phyloP scores from a whole-genome alignment of 371 early-diverging fungal genomes.

The Syncephalastrum racemosum region DNA sequence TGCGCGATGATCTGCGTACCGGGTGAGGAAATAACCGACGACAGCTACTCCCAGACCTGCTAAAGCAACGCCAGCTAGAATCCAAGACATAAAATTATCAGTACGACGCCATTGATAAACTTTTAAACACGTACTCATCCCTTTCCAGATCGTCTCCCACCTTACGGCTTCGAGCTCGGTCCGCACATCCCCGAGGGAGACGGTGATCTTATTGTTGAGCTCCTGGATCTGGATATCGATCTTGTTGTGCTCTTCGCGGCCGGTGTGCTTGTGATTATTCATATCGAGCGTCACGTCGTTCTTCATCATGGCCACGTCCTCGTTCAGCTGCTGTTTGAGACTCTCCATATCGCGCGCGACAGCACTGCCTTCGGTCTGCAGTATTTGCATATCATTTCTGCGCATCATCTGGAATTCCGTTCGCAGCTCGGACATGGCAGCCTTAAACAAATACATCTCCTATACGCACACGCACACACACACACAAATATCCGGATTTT shows the following conservation, averaged over 20 bases:
- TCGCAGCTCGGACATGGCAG: constrained; percentile 77
- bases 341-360: constrained; percentile 78
- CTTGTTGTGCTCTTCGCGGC: constrained; percentile 71
- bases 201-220: constrained; percentile 79
- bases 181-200: constrained; percentile 76
- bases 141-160: constrained; percentile 73
- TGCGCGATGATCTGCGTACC: constrained; percentile 19
- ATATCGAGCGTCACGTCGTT: constrained; percentile 85
- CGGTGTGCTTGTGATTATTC: constrained; percentile 84
- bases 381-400: constrained; percentile 76
- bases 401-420: constrained; percentile 83
- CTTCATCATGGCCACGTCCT: constrained; percentile 74
- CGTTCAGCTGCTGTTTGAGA: constrained; percentile 69
- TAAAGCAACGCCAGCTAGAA: constrained; percentile 31
- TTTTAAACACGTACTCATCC: constrained; percentile 38
- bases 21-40: constrained; percentile 36
- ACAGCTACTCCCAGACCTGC: constrained; percentile 38
- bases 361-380: constrained; percentile 69
- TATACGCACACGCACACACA: constrained; percentile 4
- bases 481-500: too few relatives aligned
- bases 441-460: constrained; percentile 70
- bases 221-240: constrained; percentile 82
- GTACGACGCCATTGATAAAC: not conserved
- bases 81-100: not conserved
- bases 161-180: constrained; percentile 87